A percentile compares a stretch with the other conserved stretches of the same genome.
These are phyloP conservation scores for Cytospora piceicola DNA, from an alignment of 2,329 filamentous ascomycete genomes.

Conservation along the genomic window DNA sequence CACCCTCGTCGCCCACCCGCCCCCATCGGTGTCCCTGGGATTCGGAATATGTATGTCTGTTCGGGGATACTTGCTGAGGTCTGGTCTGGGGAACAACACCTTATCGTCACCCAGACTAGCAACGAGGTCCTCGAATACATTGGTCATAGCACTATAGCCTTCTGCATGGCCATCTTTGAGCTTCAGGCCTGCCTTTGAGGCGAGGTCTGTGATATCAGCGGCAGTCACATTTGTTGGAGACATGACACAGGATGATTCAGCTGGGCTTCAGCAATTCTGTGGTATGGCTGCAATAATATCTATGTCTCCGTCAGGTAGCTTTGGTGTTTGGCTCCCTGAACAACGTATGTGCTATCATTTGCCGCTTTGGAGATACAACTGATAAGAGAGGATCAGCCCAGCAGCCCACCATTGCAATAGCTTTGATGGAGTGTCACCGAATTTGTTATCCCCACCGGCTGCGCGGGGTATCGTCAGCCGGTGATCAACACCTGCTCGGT, in stretches of 20 bases:
- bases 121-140: conserved; percentile 15
- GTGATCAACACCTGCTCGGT: neutral
- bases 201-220: conserved; percentile 20
- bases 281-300: neutral
- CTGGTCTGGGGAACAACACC: conserved; percentile 19
- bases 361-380: neutral
- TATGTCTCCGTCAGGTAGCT: neutral
- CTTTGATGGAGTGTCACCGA: neutral
- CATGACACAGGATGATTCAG: conserved; percentile 5
- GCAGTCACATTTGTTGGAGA: conserved; percentile 11
- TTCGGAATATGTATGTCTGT: conserved; percentile 17
- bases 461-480: neutral
- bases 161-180: conserved; percentile 20
- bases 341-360: neutral
- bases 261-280: neutral
- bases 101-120: conserved; percentile 21
- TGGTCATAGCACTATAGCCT: conserved; percentile 20
- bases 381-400: neutral
- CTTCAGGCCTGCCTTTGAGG: conserved; percentile 19
- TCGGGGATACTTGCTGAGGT: conserved; percentile 22
- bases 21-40: conserved; percentile 14
- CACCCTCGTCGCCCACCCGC: conserved; percentile 24
- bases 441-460: neutral
- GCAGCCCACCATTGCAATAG: neutral
- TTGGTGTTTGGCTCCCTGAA: neutral